phyloP scores from a whole-genome alignment of 2,329 filamentous ascomycete genomes.

The Pseudogymnoascus sp. region DNA sequence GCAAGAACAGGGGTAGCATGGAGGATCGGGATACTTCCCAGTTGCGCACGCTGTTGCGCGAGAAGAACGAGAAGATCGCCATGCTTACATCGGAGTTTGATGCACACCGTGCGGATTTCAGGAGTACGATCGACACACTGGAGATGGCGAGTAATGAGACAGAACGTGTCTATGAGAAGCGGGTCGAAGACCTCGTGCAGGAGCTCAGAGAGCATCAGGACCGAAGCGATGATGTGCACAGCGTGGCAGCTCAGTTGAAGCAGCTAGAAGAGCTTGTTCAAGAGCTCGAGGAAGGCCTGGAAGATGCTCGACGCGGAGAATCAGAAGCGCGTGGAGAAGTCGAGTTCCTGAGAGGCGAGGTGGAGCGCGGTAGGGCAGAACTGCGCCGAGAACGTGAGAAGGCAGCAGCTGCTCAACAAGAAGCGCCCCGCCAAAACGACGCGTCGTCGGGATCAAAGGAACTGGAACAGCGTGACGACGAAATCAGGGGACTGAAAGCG shows the following conservation, averaged over 20 bases:
- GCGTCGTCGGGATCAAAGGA: slow-evolving; percentile 58
- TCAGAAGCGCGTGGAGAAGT: slow-evolving; percentile 93
- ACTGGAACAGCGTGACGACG: slow-evolving; percentile 89
- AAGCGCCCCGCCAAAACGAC: slow-evolving; percentile 33
- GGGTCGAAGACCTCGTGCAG: slow-evolving; percentile 76
- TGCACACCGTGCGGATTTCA: slow-evolving; percentile 86
- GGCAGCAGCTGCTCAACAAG: slow-evolving; percentile 52
- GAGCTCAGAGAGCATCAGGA: slow-evolving; percentile 80
- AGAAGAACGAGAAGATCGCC: slow-evolving; percentile 95
- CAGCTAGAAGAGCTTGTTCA: slow-evolving; percentile 94
- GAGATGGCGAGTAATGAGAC: slow-evolving; percentile 95
- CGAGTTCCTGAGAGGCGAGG: slow-evolving; percentile 89
- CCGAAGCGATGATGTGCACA: slow-evolving; percentile 81
- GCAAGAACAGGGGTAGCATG: slow-evolving; percentile 39
- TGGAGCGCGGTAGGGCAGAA: slow-evolving; percentile 84
- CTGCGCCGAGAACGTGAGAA: slow-evolving; percentile 84
- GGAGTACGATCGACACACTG: slow-evolving; percentile 92
- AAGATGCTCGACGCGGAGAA: slow-evolving; percentile 89
- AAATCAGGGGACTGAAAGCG: slow-evolving; percentile 92
- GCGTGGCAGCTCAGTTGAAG: slow-evolving; percentile 84
- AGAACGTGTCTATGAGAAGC: slow-evolving; percentile 89
- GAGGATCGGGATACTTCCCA: slow-evolving; percentile 69
- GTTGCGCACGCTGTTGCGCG: slow-evolving; percentile 72
- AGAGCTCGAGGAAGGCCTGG: slow-evolving; percentile 91
- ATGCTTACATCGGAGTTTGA: slow-evolving; percentile 94